Base-by-base conservation (phyloP, 768 basidiomycete species). In the Boletus vermiculosoides region DNA sequence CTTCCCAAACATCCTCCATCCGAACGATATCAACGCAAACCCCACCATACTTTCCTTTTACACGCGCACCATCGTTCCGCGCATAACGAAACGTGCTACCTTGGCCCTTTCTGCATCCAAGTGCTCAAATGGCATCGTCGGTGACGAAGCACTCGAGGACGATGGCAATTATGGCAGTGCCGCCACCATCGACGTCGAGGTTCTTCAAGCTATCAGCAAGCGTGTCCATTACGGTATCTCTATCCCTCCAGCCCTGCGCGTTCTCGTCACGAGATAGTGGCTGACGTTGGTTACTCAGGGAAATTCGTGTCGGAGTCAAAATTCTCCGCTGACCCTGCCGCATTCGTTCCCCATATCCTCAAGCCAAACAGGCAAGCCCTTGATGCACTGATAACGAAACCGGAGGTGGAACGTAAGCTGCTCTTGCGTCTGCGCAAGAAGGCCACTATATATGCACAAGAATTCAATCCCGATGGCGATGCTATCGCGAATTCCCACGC, bases 291-390 rank as follows among this genome's bases (percentile, higher is more conserved):
- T 31, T 36, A 10, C 60, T 10, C 68, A 99, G 96, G 97, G 55
- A 98, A 98, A 80, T 99, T 99, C 71, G 97, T 99, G 6, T 94
- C 95, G 5, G 97, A 99, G 74, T 91, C 92, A 28, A 99, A 99
- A 71, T 99, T 99, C 77, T 70, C 80, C n/a, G 81, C 84, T 31
- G 78, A 91, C 58, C 96, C 97, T 20, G 78, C 87, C 36, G 85
- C 86, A 11, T 99, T 98, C 73, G 82, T 99, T 55, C 94, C 95
- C 0, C 94, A 95, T 73, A 99, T 99, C 66, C 81, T 81, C 37
- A 81, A 80, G 3, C 86, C 87, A 10, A 89, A 98, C 71, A 83
- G 84, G 18, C 74, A 82, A 40, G 89, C 86, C 9, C 81, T 99
- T 22, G 92, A 90, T 9, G 86, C 75, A 0, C 77, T 99, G 45